Evolutionary conservation across 192 early-diverging fungal species (phyloP).

Genomic region (Lobosporangium transversale): DNA sequence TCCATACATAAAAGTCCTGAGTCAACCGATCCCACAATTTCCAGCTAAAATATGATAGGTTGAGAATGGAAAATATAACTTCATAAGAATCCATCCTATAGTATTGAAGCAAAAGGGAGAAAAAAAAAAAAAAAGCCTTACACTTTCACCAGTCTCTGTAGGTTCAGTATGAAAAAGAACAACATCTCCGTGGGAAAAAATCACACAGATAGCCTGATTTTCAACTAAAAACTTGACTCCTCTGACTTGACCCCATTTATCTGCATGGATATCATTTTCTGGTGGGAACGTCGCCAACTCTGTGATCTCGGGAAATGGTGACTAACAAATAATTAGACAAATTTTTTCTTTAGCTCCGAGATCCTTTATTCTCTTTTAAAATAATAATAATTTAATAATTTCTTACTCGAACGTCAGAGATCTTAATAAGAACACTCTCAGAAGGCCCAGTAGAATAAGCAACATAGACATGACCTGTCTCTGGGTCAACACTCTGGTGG

Average conservation of each 20-base stretch:
- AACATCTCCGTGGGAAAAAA: conserved; percentile 66
- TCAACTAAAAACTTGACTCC: conserved; percentile 65
- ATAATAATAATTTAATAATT: conserved; percentile 1
- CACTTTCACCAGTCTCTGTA: conserved; percentile 48
- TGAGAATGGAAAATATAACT: not conserved
- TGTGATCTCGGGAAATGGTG: conserved; percentile 48
- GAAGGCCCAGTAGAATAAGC: conserved; percentile 51
- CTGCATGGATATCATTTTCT: conserved; percentile 30
- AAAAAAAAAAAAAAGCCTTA: not conserved
- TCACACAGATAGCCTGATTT: conserved; percentile 63
- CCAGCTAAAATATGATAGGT: conserved; percentile 48
- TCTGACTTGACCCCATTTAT: conserved; percentile 51
- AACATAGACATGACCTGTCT: conserved; percentile 62
- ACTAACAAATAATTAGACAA: not conserved
- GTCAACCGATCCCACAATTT: conserved; percentile 80
- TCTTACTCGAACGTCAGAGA: conserved; percentile 40
- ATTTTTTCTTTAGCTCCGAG: not conserved
- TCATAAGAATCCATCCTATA: not conserved
- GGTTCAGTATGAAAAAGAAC: conserved; percentile 57
- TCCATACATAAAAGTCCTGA: conserved; percentile 74
- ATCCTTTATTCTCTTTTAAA: too few relatives aligned
- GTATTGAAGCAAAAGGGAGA: not conserved
- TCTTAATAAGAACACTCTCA: conserved; percentile 47
- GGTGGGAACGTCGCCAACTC: conserved; percentile 43
- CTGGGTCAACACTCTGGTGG: conserved; percentile 61